These are phyloP conservation scores for Mycena belliarum DNA, from an alignment of 768 basidiomycete genomes.

Conservation along the genomic window DNA sequence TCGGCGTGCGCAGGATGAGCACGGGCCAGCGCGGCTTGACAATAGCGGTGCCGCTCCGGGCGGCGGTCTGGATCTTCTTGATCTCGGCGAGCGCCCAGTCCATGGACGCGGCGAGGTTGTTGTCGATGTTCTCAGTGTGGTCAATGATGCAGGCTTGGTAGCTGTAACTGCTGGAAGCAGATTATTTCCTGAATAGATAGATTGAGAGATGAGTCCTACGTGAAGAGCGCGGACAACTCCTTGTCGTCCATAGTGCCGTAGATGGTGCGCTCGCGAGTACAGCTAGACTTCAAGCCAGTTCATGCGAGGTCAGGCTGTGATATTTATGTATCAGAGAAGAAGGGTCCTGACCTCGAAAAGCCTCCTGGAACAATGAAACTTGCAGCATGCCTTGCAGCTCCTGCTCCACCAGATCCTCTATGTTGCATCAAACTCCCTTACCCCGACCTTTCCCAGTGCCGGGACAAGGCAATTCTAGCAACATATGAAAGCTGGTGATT, in stretches of 20 bases:
- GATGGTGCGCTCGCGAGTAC: slow-evolving; percentile 84
- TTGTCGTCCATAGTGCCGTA: slow-evolving; percentile 89
- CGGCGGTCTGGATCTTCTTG: slow-evolving; percentile 74
- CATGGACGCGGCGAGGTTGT: slow-evolving; percentile 78
- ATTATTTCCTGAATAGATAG: slow-evolving; percentile 6
- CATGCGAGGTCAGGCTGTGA: slow-evolving; percentile 59
- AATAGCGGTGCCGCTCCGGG: slow-evolving; percentile 73
- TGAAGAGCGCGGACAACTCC: slow-evolving; percentile 77
- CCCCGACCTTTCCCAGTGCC: too few relatives aligned
- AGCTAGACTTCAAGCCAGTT: slow-evolving; percentile 90
- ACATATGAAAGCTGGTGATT: too few relatives aligned
- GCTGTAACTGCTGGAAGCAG: slow-evolving; percentile 64
- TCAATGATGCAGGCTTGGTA: slow-evolving; percentile 87
- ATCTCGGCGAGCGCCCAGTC: slow-evolving; percentile 81
- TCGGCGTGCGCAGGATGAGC: slow-evolving; percentile 83
- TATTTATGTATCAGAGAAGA: too few relatives aligned
- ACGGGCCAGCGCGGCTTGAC: slow-evolving; percentile 90
- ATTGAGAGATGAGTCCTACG: slow-evolving; percentile 39
- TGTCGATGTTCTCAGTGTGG: slow-evolving; percentile 64
- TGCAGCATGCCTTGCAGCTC: too few relatives aligned
- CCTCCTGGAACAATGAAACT: slow-evolving; percentile 83
- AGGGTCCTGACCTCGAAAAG: slow-evolving; percentile 64
- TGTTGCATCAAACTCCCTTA: too few relatives aligned
- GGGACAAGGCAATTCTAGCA: too few relatives aligned
- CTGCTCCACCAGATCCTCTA: too few relatives aligned